A percentile compares a stretch with the other conserved stretches of the same genome.
Evolutionary conservation across 2,329 filamentous ascomycete genomes (phyloP).

Genomic region (Fusarium dlaminii): DNA sequence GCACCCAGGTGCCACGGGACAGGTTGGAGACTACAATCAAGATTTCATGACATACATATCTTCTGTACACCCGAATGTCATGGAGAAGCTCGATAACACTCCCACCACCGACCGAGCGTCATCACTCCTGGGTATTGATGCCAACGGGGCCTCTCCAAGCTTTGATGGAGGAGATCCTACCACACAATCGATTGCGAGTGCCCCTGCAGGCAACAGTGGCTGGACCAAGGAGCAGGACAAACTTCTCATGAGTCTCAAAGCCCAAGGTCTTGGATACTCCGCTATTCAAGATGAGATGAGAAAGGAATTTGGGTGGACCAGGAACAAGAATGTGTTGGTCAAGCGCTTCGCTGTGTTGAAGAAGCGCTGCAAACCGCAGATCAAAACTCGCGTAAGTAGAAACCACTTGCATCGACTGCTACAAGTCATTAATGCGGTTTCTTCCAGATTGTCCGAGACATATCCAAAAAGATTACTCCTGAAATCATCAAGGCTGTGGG

Average conservation of each 20-base stretch:
- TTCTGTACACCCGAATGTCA: neutral
- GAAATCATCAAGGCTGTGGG: neutral
- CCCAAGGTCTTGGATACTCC: neutral
- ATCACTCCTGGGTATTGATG: neutral
- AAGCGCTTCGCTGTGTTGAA: neutral
- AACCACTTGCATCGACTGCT: rapidly evolving
- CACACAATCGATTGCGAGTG: neutral
- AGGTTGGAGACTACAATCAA: rapidly evolving
- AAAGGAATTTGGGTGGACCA: neutral
- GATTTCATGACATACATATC: neutral
- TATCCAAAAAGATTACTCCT: neutral
- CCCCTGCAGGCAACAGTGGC: too few species aligned
- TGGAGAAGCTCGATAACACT: neutral
- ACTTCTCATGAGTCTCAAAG: neutral
- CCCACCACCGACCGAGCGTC: rapidly evolving
- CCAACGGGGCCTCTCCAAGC: neutral
- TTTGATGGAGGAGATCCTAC: neutral
- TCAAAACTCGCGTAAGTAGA: neutral
- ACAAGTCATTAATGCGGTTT: neutral
- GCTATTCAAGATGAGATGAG: neutral
- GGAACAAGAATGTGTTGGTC: neutral
- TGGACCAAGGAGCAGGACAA: neutral
- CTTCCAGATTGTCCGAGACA: neutral
- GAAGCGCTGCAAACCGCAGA: neutral
- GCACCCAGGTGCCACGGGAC: neutral